Evolutionary conservation across 176 grass and related monocot species (phyloP).

Genomic region (Poa pratensis): DNA sequence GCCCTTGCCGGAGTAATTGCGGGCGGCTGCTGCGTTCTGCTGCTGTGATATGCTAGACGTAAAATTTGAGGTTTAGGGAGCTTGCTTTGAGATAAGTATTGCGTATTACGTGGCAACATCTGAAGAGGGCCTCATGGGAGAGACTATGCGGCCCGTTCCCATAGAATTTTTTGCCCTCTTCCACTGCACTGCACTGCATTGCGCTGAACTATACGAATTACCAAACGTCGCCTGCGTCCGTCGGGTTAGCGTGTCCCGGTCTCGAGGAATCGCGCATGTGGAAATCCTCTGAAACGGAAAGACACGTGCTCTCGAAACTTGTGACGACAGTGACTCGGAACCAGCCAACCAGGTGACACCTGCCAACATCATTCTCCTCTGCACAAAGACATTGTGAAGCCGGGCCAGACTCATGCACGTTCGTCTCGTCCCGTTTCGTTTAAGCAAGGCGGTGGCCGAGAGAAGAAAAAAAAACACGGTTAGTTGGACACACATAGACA

Average conservation of each 20-base stretch:
- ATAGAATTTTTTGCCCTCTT: no score
- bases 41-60: no score
- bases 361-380: background rate
- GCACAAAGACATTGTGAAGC: background rate
- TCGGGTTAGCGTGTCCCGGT: slow-evolving; percentile 12
- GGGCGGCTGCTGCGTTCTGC: no score
- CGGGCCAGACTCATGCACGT: background rate
- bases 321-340: background rate
- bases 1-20: no score
- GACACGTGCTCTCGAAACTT: background rate
- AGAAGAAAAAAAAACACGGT: background rate
- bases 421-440: background rate
- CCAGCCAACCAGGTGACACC: background rate
- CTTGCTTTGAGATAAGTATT: no score
- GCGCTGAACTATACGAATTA: no score
- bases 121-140: no score
- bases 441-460: background rate
- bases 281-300: background rate
- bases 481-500: background rate
- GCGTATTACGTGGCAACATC: no score
- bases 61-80: no score
- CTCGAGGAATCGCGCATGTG: background rate
- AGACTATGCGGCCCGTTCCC: no score
- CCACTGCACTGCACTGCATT: background rate
- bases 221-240: no score